These are phyloP conservation scores for Venturia oleaginea DNA, from an alignment of 2,329 filamentous ascomycete species.

Conservation along the genomic window DNA sequence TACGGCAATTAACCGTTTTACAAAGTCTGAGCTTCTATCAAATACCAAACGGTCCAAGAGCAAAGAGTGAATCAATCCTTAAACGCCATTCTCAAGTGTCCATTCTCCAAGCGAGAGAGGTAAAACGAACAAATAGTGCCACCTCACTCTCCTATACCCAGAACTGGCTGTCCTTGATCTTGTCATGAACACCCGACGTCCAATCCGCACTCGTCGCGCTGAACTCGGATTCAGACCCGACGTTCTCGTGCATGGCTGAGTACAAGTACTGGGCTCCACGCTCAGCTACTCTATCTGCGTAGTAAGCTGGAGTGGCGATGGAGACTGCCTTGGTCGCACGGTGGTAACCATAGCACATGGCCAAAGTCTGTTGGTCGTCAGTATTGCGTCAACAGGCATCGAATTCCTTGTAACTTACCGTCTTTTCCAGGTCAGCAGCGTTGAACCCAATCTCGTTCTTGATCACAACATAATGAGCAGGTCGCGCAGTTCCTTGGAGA, in stretches of 20 bases:
- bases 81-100: background rate
- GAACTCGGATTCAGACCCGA: slow-evolving; percentile 15
- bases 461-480: slow-evolving; percentile 69
- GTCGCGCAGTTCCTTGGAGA: slow-evolving; percentile 72
- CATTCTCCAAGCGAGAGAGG: background rate
- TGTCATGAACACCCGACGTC: slow-evolving; percentile 23
- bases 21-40: background rate
- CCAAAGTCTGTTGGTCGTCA: slow-evolving; percentile 51
- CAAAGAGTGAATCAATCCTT: background rate
- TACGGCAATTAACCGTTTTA: too few relatives aligned
- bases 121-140: too few relatives aligned
- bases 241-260: slow-evolving; percentile 42
- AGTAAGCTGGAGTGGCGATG: slow-evolving; percentile 82
- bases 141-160: slow-evolving; percentile 27
- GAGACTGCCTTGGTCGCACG: slow-evolving; percentile 83
- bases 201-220: slow-evolving; percentile 16
- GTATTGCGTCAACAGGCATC: slow-evolving; percentile 41
- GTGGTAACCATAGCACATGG: slow-evolving; percentile 75
- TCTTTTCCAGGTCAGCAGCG: slow-evolving; percentile 19
- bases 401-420: slow-evolving; percentile 18
- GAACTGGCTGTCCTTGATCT: slow-evolving; percentile 35
- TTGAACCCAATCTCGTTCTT: slow-evolving; percentile 38
- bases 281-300: slow-evolving; percentile 77
- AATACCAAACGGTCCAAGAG: background rate
- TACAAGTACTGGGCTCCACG: slow-evolving; percentile 62